Percentiles rank a stretch among this genome's conserved stretches.
Conservation (phyloP, 768 basidiomycete species). For the Collybia mongolica region DNA sequence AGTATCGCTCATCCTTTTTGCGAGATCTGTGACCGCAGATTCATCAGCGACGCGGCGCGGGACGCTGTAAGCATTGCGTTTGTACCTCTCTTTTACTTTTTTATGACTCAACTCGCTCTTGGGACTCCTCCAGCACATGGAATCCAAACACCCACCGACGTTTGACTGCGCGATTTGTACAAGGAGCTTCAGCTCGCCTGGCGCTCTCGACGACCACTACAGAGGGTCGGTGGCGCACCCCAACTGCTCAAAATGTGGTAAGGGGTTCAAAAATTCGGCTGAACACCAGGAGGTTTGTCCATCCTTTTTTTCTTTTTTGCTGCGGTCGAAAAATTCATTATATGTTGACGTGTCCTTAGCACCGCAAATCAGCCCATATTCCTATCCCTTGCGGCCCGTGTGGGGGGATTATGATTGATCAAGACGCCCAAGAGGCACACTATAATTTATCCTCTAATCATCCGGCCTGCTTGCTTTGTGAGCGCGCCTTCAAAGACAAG, state of each 20-base stretch:
- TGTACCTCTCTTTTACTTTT: neutral
- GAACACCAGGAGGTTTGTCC: constrained; percentile 32
- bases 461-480: neutral
- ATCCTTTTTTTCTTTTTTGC: neutral
- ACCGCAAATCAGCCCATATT: constrained; percentile 25
- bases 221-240: constrained; percentile 42
- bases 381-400: constrained; percentile 22
- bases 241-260: constrained; percentile 41
- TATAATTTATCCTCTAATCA: constrained; percentile 36
- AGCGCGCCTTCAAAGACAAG: neutral
- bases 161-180: constrained; percentile 35
- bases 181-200: constrained; percentile 28
- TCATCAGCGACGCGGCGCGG: constrained; percentile 30
- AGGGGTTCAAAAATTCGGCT: constrained; percentile 35
- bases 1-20: constrained; percentile 35
- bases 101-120: neutral
- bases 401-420: constrained; percentile 24
- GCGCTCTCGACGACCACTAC: constrained; percentile 45
- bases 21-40: constrained; percentile 30
- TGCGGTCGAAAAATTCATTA: neutral
- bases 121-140: constrained; percentile 28
- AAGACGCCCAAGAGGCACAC: constrained; percentile 35
- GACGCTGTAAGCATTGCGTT: constrained; percentile 27
- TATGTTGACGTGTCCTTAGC: constrained; percentile 20
- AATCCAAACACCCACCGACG: constrained; percentile 37